Base-by-base conservation (phyloP, 331 rosid genomes). In the Pyracantha coccinea region DNA sequence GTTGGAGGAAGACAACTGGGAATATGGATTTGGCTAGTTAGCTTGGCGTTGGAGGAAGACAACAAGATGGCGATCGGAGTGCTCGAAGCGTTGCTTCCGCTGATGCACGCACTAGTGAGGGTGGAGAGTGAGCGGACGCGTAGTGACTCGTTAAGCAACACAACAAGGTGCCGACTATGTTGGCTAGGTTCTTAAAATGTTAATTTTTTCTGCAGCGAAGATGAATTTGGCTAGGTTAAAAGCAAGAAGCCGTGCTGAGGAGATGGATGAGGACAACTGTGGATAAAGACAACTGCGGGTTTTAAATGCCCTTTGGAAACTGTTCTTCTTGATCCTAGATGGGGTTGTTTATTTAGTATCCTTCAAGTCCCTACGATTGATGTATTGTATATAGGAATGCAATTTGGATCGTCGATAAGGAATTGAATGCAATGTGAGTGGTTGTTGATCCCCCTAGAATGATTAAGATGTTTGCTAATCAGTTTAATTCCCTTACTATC, bases 61-160 rank as follows among this genome's bases (percentile, higher is more conserved):
- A 94, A 92, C 85, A 90, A 92, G 71, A 92, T 92, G 95, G 99
- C 99, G 0, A 92, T 94, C 5, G 97, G 99, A 0, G 92, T 88
- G 10, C 89, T 94, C 58, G 97, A 97, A 70, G 97, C 97, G 74
- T 35, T 94, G 68, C 87, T 88, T 77, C 95, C 96, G 2, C 61
- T 94, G 1, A 87, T 94, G 96, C 87, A 90, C 78, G 84, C 93
- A 45, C 86, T 92, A 71, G 61, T 80, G 7, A 50, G 92, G 50
- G 83, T 92, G 6, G 97, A 94, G 2, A 88, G 92, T 9, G 92
- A 89, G 83, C 80, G 88, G 31, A 82, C 97, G 31, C 84, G 93
- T 33, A 87, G 92, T 38, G 99, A 52, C 85, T 94, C 1, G 95
- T 94, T 70, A 91, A 89, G 61, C 61, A 19, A 47, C 92, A 86